Evolutionary conservation across 148 eudicot species (phyloP), one percentile per base, ranked within the genome.

Genomic region (Persicaria maculosa): DNA sequence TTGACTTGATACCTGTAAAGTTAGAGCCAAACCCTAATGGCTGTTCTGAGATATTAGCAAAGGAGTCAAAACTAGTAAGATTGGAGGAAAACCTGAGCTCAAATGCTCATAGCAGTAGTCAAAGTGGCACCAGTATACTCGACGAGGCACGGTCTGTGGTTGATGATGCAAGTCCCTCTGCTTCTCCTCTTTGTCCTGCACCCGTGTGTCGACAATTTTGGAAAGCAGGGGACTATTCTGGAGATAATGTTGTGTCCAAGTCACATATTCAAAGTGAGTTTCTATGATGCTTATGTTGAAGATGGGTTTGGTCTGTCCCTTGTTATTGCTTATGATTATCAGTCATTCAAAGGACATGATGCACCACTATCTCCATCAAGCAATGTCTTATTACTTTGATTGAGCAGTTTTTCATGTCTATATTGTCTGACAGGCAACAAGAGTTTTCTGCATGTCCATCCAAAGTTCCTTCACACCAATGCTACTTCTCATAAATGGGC

Each of bases 401-500:
- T 69, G 44, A 44, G 4, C 54, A 70, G 20, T 70, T 47, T n/a
- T 10, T 71, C 46, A 2, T 71, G n/a, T 71, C 54, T 69, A n/a
- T 64, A 44, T 55, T 76, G 50, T 45, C 73, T 76, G 78, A 74
- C 86, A 91, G 92, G 74, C 74, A 86, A 84, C 75, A 78, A 83
- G 44, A 86, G 79, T 82, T 80, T 84, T 82, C 79, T 93, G 57
- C 93, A 83, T 79, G 82, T 93, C 73, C 96, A 93, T 78, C 98
- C 98, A 3, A 93, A 81, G 79, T 93, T 93, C 68, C 96, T 93
- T 75, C 98, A 93, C 75, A 88, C 98, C 69, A 93, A 93, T 84
- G 98, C 98, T 73, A 93, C 98, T 80, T 90, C 98, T 65, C 98
- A 93, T 78, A 93, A 93, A 84, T 93, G 98, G 98, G 96, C 92